Conservation (phyloP, 352 stramenopile species). For the Globisporangium okanoganense region DNA sequence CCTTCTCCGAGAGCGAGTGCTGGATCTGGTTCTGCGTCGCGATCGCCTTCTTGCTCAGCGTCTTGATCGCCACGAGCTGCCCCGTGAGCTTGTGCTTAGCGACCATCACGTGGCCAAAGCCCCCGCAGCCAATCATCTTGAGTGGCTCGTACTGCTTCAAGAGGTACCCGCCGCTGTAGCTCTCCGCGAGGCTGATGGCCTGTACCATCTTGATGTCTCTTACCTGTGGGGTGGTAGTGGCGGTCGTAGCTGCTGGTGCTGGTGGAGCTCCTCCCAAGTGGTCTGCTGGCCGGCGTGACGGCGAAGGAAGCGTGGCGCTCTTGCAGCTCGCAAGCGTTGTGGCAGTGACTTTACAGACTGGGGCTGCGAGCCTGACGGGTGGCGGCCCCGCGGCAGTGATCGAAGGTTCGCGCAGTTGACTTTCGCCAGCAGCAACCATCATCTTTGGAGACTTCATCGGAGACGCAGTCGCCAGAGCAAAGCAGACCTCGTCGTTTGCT, state of each 20-base stretch:
- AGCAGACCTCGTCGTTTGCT: slow-evolving; percentile 12
- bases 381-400: background rate
- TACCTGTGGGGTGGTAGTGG: slow-evolving; percentile 2
- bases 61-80: slow-evolving; percentile 77
- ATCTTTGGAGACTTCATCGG: slow-evolving; percentile 6
- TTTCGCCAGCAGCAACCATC: background rate
- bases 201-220: slow-evolving; percentile 61
- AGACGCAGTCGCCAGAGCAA: slow-evolving; percentile 5
- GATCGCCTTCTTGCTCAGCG: slow-evolving; percentile 77
- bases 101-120: slow-evolving; percentile 87
- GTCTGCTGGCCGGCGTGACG: background rate
- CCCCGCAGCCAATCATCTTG: slow-evolving; percentile 76
- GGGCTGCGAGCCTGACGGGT: background rate
- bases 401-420: slow-evolving; percentile 7
- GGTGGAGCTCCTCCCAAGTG: background rate
- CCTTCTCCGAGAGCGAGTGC: slow-evolving; percentile 81
- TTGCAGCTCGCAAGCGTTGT: background rate
- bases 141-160: slow-evolving; percentile 75
- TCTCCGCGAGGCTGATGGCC: slow-evolving; percentile 71
- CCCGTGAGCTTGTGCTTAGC: slow-evolving; percentile 51
- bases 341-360: background rate
- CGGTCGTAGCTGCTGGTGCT: background rate
- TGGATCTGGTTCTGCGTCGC: slow-evolving; percentile 80
- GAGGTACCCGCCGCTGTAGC: slow-evolving; percentile 74
- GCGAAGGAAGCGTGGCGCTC: slow-evolving; percentile 5